Conservation (phyloP, 768 basidiomycete species). For the Boletus bicolor region DNA sequence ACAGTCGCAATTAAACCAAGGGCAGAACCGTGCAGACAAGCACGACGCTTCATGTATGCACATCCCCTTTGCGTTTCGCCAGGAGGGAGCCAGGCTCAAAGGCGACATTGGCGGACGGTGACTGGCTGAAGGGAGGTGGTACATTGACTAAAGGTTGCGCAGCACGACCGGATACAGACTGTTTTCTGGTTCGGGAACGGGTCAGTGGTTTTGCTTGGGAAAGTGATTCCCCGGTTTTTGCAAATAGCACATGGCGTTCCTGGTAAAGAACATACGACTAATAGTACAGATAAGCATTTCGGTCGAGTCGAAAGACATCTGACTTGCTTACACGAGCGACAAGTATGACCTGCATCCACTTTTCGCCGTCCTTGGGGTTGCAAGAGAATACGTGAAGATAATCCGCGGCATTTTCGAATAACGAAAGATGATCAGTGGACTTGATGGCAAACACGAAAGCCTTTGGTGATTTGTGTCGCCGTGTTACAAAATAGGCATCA, state of each 20-base stretch:
- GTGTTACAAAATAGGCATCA: slow-evolving; percentile 80
- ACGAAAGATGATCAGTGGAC: slow-evolving; percentile 79
- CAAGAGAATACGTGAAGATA: slow-evolving; percentile 87
- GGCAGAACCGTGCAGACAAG: background rate
- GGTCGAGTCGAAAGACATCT: background rate
- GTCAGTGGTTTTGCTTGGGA: slow-evolving; percentile 34
- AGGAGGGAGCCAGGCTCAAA: slow-evolving; percentile 80
- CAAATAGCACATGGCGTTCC: slow-evolving; percentile 62
- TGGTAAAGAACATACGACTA: slow-evolving; percentile 84
- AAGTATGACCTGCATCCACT: slow-evolving; percentile 78
- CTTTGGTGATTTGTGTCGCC: slow-evolving; percentile 78
- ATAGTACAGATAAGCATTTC: slow-evolving; percentile 10
- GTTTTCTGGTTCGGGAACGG: slow-evolving; percentile 37
- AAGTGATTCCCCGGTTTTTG: slow-evolving; percentile 22
- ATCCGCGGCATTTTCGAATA: slow-evolving; percentile 86
- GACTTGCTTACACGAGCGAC: slow-evolving; percentile 66
- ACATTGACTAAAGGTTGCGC: slow-evolving; percentile 50
- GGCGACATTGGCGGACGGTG: slow-evolving; percentile 36
- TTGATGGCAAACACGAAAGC: slow-evolving; percentile 83
- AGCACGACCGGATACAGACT: slow-evolving; percentile 34
- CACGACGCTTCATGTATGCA: slow-evolving; percentile 1
- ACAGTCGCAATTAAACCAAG: slow-evolving; percentile 5
- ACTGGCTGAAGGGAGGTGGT: slow-evolving; percentile 37
- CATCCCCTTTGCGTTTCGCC: slow-evolving; percentile 45
- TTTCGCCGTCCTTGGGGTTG: slow-evolving; percentile 64